Evolutionary conservation across 129 eudicot species (phyloP).

Genomic region (Flaveria ramosissima): DNA sequence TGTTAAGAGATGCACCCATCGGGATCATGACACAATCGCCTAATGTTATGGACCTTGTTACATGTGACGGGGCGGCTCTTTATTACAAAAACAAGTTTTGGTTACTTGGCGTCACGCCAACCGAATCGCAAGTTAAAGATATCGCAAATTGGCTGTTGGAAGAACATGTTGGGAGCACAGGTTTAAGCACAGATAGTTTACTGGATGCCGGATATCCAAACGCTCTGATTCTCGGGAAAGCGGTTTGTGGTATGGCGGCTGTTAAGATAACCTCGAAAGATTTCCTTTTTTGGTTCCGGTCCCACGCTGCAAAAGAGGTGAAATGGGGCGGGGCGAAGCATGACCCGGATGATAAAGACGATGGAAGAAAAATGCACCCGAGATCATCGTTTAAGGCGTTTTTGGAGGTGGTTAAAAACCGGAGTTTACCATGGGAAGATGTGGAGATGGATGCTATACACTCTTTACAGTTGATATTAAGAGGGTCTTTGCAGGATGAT

Average conservation of each 20-base stretch:
- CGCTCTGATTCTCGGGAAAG: conserved; percentile 64
- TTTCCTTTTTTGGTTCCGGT: conserved; percentile 86
- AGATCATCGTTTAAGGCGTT: conserved; percentile 84
- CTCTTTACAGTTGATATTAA: conserved; percentile 72
- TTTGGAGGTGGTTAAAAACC: conserved; percentile 71
- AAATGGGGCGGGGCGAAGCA: conserved; percentile 97
- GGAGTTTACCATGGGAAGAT: conserved; percentile 92
- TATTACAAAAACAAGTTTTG: conserved; percentile 60
- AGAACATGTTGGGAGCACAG: conserved; percentile 62
- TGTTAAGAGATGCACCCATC: conserved; percentile 69
- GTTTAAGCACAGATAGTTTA: conserved; percentile 83
- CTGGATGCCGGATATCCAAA: conserved; percentile 79
- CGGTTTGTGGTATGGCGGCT: conserved; percentile 91
- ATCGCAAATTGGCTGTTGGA: conserved; percentile 73
- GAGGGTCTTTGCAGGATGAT: conserved; percentile 69
- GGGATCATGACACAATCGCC: conserved; percentile 83
- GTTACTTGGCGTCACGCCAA: conserved; percentile 75
- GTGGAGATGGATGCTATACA: conserved; percentile 93
- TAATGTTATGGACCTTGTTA: conserved; percentile 82
- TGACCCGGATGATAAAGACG: conserved; percentile 72
- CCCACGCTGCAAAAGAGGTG: conserved; percentile 80
- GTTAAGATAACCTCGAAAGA: conserved; percentile 64
- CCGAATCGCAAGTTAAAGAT: conserved; percentile 67
- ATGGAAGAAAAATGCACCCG: conserved; percentile 78
- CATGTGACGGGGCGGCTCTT: conserved; percentile 86